Base-by-base conservation (phyloP, 257 asterid genomes). In the Lycium ferocissimum region DNA sequence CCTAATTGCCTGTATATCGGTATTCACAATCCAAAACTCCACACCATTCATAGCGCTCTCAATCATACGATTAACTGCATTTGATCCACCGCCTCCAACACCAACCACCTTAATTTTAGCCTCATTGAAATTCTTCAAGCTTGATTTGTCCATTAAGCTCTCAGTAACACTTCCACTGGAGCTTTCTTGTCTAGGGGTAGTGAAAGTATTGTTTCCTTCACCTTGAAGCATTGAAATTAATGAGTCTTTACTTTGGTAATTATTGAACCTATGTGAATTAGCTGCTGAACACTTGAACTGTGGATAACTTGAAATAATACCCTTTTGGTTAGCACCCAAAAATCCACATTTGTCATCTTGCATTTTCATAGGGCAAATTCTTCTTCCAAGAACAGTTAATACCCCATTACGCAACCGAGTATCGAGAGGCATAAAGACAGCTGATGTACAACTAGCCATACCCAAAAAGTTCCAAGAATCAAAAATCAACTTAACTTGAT, bases 31-130 rank as follows among this genome's bases (percentile, higher is more conserved):
- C 98, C 98, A 96, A 88, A 96, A 96, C 88, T 96, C 99, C 81
- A 96, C 99, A 63, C 99, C 99, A 80, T 93, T 90, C 98, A 93
- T 91, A 51, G 90, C 86, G 69, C 99, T 93, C 83, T 94, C 98
- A 82, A 94, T 93, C 98, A 96, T 96, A 56, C 99, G 99, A 84
- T 96, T 96, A 49, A 96, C 99, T 0, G 98, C 99, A 91, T 96
- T 93, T 20, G 98, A 94, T 65, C 99, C 98, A 80, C 99, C 99
- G 17, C 99, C 99, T 87, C 99, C 99, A 84, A 96, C 95, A 35
- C 99, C 99, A 79, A 96, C 89, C 86, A 96, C 99, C 92, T 94
- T 96, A 83, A 96, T 94, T 91, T 91, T 94, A 82, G 99, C 99
- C 90, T 90, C 98, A 63, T 90, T 93, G 86, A 85, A 86, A 87